Percentiles rank a stretch among this genome's conserved stretches.
Conservation (phyloP, 2,329 filamentous ascomycete species). For the Metarhizium album region DNA sequence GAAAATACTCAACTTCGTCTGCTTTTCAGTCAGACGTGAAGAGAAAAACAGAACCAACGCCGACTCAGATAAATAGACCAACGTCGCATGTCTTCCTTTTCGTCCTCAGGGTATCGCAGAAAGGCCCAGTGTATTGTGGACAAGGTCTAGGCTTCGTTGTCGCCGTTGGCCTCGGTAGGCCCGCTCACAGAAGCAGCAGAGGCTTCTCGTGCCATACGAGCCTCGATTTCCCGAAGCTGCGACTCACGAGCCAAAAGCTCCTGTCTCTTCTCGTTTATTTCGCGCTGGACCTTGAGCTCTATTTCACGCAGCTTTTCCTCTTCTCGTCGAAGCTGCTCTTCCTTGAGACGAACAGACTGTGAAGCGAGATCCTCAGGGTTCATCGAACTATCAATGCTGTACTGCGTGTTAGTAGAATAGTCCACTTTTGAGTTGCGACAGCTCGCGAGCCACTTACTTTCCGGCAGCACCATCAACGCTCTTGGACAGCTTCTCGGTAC, state of each 20-base stretch:
- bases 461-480: conserved; percentile 84
- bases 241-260: conserved; percentile 95
- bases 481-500: conserved; percentile 99
- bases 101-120: conserved; percentile 20
- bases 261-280: conserved; percentile 99
- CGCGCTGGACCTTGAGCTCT: conserved; percentile 97
- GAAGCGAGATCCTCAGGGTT: conserved; percentile 95
- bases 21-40: conserved; percentile 27
- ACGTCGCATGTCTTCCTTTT: conserved; percentile 24
- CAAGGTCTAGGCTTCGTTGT: conserved; percentile 36
- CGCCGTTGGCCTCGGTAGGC: conserved; percentile 42
- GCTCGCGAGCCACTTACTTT: conserved; percentile 55
- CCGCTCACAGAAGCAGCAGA: conserved; percentile 28
- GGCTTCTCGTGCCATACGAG: conserved; percentile 86
- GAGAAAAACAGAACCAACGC: conserved; percentile 38
- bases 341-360: conserved; percentile 97
- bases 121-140: conserved; percentile 19
- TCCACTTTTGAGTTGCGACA: background rate
- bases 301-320: conserved; percentile 99
- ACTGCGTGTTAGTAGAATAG: conserved; percentile 19
- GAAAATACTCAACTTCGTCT: conserved; percentile 30
- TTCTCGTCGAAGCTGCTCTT: conserved; percentile 96
- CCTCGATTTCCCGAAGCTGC: conserved; percentile 97
- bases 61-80: conserved; percentile 35
- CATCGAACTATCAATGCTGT: conserved; percentile 66